These are phyloP conservation scores for Discostella stelligera DNA, from an alignment of 352 stramenopile genomes.

Conservation along the genomic window DNA sequence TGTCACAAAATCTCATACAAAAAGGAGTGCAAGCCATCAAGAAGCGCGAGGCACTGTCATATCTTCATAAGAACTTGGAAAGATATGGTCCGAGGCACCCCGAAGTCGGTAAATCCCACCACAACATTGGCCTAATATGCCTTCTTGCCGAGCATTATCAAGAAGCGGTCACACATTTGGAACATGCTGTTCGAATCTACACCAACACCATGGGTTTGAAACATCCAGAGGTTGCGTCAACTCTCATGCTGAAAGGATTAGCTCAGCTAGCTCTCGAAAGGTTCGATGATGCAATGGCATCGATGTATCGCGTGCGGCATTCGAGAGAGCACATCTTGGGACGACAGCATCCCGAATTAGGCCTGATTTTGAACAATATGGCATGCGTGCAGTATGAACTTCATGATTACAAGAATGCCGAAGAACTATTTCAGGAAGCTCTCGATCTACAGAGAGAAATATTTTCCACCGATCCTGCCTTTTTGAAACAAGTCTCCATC, in stretches of 20 bases:
- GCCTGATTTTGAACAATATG: conserved; percentile 40
- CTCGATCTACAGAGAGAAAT: conserved; percentile 37
- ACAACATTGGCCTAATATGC: conserved; percentile 29
- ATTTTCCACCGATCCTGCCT: conserved; percentile 30
- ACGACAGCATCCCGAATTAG: conserved; percentile 18
- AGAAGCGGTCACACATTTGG: conserved; percentile 33
- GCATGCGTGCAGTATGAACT: conserved; percentile 38
- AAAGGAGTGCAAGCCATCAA: conserved; percentile 29
- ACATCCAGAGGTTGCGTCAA: conserved; percentile 31
- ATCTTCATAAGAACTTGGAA: conserved; percentile 36
- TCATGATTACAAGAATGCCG: conserved; percentile 28
- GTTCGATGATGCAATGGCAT: conserved; percentile 35
- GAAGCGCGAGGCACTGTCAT: conserved; percentile 21
- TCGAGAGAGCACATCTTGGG: conserved; percentile 25
- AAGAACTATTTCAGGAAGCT: conserved; percentile 37
- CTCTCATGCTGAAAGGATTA: conserved; percentile 39
- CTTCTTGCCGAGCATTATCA: conserved; percentile 25
- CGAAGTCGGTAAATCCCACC: conserved; percentile 24
- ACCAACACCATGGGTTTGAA: conserved; percentile 25
- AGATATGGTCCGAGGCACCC: conserved; percentile 31
- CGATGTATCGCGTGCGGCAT: conserved; percentile 28
- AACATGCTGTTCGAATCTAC: conserved; percentile 34
- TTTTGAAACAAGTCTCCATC: conserved; percentile 38
- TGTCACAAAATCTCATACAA: conserved; percentile 39
- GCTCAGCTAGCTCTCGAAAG: conserved; percentile 37